Percentiles rank a stretch among this genome's conserved stretches.
These are phyloP conservation scores for Creolimax fragrantissima DNA, from an alignment of 78 protist species.

Conservation along the genomic window DNA sequence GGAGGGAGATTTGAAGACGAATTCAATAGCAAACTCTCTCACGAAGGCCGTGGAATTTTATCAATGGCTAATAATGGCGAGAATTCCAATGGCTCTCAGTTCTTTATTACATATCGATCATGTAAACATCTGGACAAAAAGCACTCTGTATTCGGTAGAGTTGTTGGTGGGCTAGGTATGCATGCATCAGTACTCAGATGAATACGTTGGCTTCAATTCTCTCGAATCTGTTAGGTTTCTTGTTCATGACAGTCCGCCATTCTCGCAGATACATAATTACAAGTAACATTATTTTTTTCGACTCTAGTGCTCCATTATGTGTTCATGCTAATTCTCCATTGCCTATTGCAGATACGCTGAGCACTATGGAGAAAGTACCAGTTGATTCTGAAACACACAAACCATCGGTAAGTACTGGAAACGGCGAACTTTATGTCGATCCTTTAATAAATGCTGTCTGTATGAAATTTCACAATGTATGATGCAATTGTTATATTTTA, in stretches of 20 bases:
- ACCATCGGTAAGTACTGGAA: background rate
- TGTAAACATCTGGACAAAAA: conserved; percentile 49
- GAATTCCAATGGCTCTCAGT: conserved; percentile 59
- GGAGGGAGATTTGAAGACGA: background rate
- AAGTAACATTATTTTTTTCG: background rate
- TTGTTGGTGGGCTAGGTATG: conserved; percentile 52
- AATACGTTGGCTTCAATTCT: background rate
- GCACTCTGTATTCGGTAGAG: conserved; percentile 70
- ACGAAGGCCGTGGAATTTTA: conserved; percentile 59
- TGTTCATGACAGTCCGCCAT: background rate
- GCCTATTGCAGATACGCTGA: background rate
- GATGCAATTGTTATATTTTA: no score
- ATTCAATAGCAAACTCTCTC: background rate
- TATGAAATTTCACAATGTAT: no score
- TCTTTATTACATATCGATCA: conserved; percentile 56
- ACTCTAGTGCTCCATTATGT: no score
- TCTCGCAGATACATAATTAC: background rate
- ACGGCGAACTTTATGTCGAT: no score
- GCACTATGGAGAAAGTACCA: background rate
- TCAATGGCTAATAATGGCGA: conserved; percentile 75
- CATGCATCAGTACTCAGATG: background rate
- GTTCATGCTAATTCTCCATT: no score
- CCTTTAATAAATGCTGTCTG: no score
- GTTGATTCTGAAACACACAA: background rate
- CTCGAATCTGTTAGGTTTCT: background rate